These are phyloP conservation scores for Pythium oligandrum DNA, from an alignment of 352 stramenopile genomes.

Conservation along the genomic window DNA sequence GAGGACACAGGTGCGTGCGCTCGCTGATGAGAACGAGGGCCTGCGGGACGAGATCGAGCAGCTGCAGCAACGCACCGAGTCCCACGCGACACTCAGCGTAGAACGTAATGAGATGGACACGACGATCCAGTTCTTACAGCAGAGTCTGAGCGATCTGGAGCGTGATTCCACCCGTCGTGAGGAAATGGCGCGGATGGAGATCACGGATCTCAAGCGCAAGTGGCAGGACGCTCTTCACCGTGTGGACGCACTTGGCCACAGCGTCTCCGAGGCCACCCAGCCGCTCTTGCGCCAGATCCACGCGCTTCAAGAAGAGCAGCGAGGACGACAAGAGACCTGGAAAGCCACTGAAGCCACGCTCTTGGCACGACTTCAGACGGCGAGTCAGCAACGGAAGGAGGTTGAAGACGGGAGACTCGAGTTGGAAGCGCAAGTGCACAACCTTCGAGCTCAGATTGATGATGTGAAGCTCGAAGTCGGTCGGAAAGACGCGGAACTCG, in stretches of 20 bases:
- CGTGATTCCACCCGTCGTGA: conserved; percentile 49
- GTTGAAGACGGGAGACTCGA: conserved; percentile 40
- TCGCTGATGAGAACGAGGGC: conserved; percentile 26
- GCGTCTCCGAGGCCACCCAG: conserved; percentile 65
- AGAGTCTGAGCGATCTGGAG: conserved; percentile 51
- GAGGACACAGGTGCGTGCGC: conserved; percentile 18
- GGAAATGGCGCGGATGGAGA: conserved; percentile 49
- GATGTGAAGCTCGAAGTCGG: conserved; percentile 26
- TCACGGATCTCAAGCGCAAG: conserved; percentile 64
- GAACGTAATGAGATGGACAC: conserved; percentile 57
- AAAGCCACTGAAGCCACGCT: conserved; percentile 41
- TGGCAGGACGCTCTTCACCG: conserved; percentile 69
- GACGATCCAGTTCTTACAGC: conserved; percentile 57
- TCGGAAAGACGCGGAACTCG: conserved; percentile 25
- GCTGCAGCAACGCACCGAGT: conserved; percentile 39
- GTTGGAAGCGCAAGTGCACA: conserved; percentile 31
- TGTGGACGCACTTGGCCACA: conserved; percentile 64
- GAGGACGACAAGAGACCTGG: conserved; percentile 50
- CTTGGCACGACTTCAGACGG: conserved; percentile 36
- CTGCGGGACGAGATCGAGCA: conserved; percentile 33
- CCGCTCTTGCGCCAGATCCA: conserved; percentile 73
- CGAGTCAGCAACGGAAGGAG: conserved; percentile 21
- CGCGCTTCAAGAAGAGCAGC: conserved; percentile 61
- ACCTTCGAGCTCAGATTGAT: conserved; percentile 27
- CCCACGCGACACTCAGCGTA: conserved; percentile 38